phyloP scores from a whole-genome alignment of 2,329 filamentous ascomycete species.

The Claviceps sorghi region DNA sequence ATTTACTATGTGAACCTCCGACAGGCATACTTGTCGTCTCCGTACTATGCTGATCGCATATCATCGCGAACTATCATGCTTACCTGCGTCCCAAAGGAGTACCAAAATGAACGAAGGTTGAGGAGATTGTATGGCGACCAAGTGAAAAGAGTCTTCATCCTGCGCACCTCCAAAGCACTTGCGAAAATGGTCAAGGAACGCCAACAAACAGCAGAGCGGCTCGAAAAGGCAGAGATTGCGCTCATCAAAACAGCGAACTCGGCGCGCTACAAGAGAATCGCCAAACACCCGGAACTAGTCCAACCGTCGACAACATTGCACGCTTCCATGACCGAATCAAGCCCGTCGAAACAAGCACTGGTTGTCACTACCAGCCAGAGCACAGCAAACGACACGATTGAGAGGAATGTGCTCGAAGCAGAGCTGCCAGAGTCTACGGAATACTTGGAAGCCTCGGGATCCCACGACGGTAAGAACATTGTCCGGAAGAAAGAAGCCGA shows the following conservation, averaged over 20 bases:
- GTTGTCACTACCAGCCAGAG: constrained; percentile 1
- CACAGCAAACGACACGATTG: background rate
- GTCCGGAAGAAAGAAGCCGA: background rate
- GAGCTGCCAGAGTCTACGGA: constrained; percentile 4
- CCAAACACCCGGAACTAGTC: background rate
- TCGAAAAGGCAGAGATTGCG: constrained; percentile 78
- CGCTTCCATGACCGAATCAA: background rate
- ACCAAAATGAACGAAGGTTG: constrained; percentile 62
- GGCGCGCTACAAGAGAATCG: constrained; percentile 40
- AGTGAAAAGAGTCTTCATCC: constrained; percentile 75
- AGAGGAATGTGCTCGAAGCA: constrained; percentile 3
- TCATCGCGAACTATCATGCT: constrained; percentile 86
- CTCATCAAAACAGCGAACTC: constrained; percentile 68
- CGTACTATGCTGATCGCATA: constrained; percentile 68
- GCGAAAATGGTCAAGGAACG: constrained; percentile 71
- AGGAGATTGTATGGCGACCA: constrained; percentile 68
- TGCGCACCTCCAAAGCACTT: constrained; percentile 60
- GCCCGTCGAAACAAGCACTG: constrained; percentile 4
- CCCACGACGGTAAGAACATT: background rate
- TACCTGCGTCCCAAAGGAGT: constrained; percentile 65
- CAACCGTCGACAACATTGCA: background rate
- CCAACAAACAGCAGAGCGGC: constrained; percentile 61
- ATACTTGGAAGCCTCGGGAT: background rate
- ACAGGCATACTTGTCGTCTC: constrained; percentile 81
- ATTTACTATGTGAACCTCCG: constrained; percentile 88